phyloP scores from a whole-genome alignment of 2,329 filamentous ascomycete species.

The Arthrinium puccinioides region DNA sequence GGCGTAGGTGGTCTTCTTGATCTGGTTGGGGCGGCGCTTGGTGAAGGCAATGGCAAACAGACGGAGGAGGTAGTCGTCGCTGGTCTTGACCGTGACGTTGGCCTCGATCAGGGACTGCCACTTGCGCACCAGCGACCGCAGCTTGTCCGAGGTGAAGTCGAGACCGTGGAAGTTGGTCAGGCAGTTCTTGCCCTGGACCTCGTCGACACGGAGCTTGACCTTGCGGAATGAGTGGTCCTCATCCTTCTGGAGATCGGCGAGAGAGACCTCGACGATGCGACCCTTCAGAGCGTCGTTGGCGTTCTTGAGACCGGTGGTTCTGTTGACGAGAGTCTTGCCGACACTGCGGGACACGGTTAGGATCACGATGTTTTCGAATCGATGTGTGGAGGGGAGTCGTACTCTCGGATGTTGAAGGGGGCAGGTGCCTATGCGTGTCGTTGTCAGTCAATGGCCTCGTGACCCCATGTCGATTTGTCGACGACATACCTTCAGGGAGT shows the following conservation, averaged over 20 bases:
- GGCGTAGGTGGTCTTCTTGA: conserved; percentile 99
- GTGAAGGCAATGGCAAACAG: conserved; percentile 99
- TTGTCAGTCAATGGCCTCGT: conserved; percentile 15
- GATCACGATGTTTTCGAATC: conserved; percentile 10
- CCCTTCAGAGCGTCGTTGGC: conserved; percentile 99
- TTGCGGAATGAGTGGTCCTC: conserved; percentile 99
- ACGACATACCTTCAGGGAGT: conserved; percentile 76
- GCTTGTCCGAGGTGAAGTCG: conserved; percentile 99
- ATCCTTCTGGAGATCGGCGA: conserved; percentile 98
- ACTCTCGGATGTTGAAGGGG: conserved; percentile 95
- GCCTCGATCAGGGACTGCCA: conserved; percentile 99
- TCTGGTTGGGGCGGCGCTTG: conserved; percentile 98
- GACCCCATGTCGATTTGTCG: background rate
- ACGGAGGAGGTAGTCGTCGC: conserved; percentile 98
- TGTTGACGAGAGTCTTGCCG: conserved; percentile 99
- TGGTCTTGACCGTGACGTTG: conserved; percentile 99
- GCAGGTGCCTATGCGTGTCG: conserved; percentile 64
- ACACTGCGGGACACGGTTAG: conserved; percentile 56
- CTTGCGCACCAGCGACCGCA: conserved; percentile 97
- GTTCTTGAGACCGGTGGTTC: conserved; percentile 99
- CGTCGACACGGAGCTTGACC: conserved; percentile 96
- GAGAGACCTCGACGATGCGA: conserved; percentile 96
- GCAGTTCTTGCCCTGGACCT: conserved; percentile 99
- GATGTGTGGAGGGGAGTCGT: conserved; percentile 37
- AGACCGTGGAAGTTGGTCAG: conserved; percentile 99